A percentile compares a stretch with the other conserved stretches of the same genome.
phyloP scores from a whole-genome alignment of 345 rosid species.

The Melaleuca quinquenervia region DNA sequence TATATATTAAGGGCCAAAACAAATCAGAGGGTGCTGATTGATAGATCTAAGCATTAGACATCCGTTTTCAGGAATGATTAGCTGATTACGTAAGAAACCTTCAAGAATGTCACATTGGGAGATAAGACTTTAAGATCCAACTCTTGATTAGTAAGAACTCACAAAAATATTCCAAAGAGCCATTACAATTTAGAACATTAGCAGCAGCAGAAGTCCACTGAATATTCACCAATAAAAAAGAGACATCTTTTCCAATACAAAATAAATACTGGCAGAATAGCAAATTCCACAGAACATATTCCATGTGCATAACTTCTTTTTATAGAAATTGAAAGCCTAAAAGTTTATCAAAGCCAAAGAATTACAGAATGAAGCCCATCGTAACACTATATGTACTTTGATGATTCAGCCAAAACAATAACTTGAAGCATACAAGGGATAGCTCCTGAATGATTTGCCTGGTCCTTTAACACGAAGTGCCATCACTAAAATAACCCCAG shows the following conservation, averaged over 20 bases:
- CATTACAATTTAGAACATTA: background rate
- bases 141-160: background rate
- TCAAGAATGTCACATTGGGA: background rate
- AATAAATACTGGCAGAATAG: background rate
- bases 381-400: background rate
- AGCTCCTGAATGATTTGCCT: background rate
- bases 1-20: background rate
- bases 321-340: background rate
- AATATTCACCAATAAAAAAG: background rate
- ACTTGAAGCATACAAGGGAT: background rate
- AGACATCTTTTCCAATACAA: background rate
- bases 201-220: background rate
- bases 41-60: background rate
- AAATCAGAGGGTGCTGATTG: background rate
- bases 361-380: background rate
- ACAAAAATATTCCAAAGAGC: background rate
- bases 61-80: background rate
- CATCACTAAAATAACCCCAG: background rate
- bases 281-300: background rate
- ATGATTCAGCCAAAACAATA: background rate
- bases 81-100: background rate
- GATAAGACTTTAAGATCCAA: background rate
- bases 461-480: background rate
- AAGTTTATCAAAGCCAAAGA: background rate
- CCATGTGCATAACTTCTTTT: background rate